Evolutionary conservation across 2,329 filamentous ascomycete species (phyloP).

Genomic region (Venturia pyrina): DNA sequence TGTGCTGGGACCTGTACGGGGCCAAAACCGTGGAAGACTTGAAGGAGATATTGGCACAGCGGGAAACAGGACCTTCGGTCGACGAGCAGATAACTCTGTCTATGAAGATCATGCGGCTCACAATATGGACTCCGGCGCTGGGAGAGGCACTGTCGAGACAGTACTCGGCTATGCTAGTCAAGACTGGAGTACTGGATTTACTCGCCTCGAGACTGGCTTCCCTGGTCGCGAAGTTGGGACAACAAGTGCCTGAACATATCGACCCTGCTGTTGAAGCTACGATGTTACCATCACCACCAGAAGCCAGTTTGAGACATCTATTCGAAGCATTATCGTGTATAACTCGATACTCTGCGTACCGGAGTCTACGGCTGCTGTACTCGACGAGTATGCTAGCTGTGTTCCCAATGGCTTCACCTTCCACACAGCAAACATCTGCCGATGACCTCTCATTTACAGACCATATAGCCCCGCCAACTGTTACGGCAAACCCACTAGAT

Average conservation of each 20-base stretch:
- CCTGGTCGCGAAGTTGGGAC: conserved; percentile 51
- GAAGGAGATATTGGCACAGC: conserved; percentile 45
- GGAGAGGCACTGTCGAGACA: conserved; percentile 27
- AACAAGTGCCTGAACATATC: conserved; percentile 41
- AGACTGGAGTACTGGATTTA: conserved; percentile 65
- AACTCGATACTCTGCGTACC: conserved; percentile 67
- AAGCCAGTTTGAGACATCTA: conserved; percentile 49
- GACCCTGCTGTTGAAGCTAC: neutral
- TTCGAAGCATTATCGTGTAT: conserved; percentile 70
- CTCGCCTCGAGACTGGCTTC: conserved; percentile 59
- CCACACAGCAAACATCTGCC: neutral
- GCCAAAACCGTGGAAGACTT: conserved; percentile 52
- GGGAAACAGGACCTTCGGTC: conserved; percentile 24
- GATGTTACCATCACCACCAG: conserved; percentile 8
- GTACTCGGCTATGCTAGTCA: conserved; percentile 62
- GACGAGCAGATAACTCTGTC: conserved; percentile 55
- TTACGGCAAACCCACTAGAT: conserved; percentile 11
- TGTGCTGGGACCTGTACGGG: conserved; percentile 47
- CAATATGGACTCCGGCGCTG: conserved; percentile 38
- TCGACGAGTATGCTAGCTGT: conserved; percentile 27
- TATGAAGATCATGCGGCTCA: conserved; percentile 46
- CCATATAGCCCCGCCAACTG: conserved; percentile 1
- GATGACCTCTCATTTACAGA: conserved; percentile 2
- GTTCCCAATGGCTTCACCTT: conserved; percentile 15
- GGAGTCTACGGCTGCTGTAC: conserved; percentile 53